phyloP scores from a whole-genome alignment of 2,329 filamentous ascomycete species.

The Daldinia sp. region DNA sequence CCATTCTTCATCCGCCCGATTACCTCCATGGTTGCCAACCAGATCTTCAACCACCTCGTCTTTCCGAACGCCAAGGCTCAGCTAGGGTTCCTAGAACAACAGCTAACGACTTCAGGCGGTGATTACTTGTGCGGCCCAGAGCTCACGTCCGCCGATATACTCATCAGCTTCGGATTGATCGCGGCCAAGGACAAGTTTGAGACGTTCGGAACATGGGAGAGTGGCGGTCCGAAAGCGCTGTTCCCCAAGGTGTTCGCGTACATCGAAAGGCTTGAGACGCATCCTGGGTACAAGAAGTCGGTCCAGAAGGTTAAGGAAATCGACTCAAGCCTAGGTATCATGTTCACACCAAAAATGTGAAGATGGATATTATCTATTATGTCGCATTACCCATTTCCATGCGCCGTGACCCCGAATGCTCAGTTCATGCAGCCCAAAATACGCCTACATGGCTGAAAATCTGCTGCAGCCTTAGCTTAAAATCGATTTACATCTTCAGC shows the following conservation, averaged over 20 bases:
- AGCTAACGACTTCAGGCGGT: slow-evolving; percentile 59
- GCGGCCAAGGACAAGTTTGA: slow-evolving; percentile 57
- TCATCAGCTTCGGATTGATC: slow-evolving; percentile 66
- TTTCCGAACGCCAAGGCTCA: slow-evolving; percentile 63
- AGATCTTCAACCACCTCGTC: slow-evolving; percentile 57
- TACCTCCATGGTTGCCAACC: slow-evolving; percentile 60
- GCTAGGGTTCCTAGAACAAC: slow-evolving; percentile 63
- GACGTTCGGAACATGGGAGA: slow-evolving; percentile 58
- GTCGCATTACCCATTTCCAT: background rate
- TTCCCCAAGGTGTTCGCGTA: slow-evolving; percentile 63
- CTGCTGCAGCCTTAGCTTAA: background rate
- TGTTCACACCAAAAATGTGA: slow-evolving; percentile 40
- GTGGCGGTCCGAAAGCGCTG: slow-evolving; percentile 53
- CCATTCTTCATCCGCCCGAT: slow-evolving; percentile 68
- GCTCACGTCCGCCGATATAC: slow-evolving; percentile 65
- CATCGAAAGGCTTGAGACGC: slow-evolving; percentile 58
- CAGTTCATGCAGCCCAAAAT: background rate
- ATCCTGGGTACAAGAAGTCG: slow-evolving; percentile 63
- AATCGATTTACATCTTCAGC: background rate
- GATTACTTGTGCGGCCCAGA: slow-evolving; percentile 64
- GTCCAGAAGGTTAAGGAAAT: slow-evolving; percentile 63
- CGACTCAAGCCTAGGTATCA: slow-evolving; percentile 56
- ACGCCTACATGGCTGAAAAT: background rate
- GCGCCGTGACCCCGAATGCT: background rate
- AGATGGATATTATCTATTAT: background rate